A percentile compares a stretch with the other conserved stretches of the same genome.
Conservation (phyloP, 2,329 filamentous ascomycete genomes). For the Penicillium sp. region DNA sequence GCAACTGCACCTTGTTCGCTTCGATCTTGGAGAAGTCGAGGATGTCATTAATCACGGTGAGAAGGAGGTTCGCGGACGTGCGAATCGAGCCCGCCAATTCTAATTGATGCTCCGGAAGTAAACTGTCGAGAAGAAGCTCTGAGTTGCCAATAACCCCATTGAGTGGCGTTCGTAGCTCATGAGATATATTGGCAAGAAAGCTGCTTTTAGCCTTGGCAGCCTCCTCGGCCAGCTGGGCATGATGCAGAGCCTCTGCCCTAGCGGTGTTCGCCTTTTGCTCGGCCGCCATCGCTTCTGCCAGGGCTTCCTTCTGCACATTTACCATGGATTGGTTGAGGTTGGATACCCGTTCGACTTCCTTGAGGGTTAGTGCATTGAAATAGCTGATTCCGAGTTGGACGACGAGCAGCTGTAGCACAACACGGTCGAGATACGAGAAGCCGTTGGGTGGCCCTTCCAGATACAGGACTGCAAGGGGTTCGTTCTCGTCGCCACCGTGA, state of each 20-base stretch:
- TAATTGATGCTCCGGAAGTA: background rate
- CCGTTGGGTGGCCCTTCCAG: background rate
- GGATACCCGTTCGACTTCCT: conserved; percentile 2
- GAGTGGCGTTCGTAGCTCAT: conserved; percentile 9
- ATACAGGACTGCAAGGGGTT: background rate
- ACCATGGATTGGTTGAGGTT: conserved; percentile 1
- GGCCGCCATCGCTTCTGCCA: conserved; percentile 1
- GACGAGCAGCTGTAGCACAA: conserved; percentile 2
- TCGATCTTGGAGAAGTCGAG: conserved; percentile 8
- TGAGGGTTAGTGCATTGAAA: conserved; percentile 1
- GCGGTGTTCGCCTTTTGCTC: conserved; percentile 1
- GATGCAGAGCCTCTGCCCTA: background rate
- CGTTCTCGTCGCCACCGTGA: background rate
- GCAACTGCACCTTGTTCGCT: conserved; percentile 5
- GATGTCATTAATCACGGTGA: conserved; percentile 8
- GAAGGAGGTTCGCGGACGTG: background rate
- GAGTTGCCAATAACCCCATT: conserved; percentile 8
- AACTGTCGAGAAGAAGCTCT: conserved; percentile 1
- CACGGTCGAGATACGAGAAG: conserved; percentile 2
- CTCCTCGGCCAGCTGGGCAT: background rate
- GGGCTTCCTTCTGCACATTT: background rate
- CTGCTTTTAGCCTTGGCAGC: background rate
- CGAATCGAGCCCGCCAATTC: conserved; percentile 1
- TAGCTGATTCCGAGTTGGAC: conserved; percentile 2
- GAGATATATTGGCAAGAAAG: conserved; percentile 1